Base-by-base conservation (phyloP, 257 asterid genomes). In the Capsicum baccatum region DNA sequence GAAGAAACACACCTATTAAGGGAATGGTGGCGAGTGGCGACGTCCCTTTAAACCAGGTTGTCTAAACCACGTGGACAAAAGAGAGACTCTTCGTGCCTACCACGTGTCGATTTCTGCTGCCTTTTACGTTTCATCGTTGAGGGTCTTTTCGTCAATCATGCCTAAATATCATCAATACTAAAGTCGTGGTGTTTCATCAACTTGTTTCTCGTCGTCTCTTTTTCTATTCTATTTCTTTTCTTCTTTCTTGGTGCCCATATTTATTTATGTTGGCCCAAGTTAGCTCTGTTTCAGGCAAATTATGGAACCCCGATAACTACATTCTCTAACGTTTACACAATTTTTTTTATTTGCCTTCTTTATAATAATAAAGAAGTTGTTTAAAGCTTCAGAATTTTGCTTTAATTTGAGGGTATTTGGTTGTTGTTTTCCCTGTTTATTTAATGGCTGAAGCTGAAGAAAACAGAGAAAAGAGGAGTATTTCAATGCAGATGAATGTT, bases 1-100 rank as follows among this genome's bases (percentile, higher is more conserved):
- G 81, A 59, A 19, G 70, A 85, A 73, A 76, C 62, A 74, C 44
- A 39, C 44, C 42, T 14, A 26, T 37, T 48, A 17, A 39, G 58
- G 8, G 42, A 19, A 15, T 80, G 33, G 35, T 71, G 83, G 56
- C 84, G 86, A 86, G 44, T 39, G 44, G 44, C 44, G 44, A 86
- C 80, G 88, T 79, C 88, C 89, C 81, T 67, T 55, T 80, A 82
- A 87, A 87, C 70, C 86, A 59, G 84, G 88, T 58, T 82, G 85
- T 88, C 85, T 48, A 69, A 74, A 87, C 91, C 93, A 94, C 95
- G 94, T 93, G 96, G 89, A 4, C 44, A 17, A 74, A 50, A 74
- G 21, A 74, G 80, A 4, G 60, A 74, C 26, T 42, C 58, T 37
- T 63, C 79, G 26, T 52, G 9, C 67, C 44, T 55, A 54, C 80